Percentiles rank a stretch among this genome's conserved stretches.
Conservation (phyloP, 495 filamentous ascomycete genomes). For the Penicillium malachiteum region DNA sequence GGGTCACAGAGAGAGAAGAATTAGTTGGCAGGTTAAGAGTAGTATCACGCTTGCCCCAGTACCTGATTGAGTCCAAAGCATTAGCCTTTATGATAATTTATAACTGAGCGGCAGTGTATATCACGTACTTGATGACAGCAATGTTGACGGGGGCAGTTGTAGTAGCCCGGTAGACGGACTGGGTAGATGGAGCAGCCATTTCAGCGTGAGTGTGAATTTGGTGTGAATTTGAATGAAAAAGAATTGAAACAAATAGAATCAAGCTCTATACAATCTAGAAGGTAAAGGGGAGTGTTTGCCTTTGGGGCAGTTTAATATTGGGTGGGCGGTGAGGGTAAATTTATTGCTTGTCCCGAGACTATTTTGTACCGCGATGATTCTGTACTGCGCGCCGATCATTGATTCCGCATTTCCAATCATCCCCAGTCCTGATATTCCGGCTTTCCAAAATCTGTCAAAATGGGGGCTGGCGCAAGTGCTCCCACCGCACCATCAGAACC, state of each 20-base stretch:
- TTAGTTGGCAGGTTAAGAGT: slow-evolving; percentile 96
- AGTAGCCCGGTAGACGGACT: slow-evolving; percentile 76
- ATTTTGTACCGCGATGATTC: slow-evolving; percentile 7
- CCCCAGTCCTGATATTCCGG: slow-evolving; percentile 2
- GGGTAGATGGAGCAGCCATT: slow-evolving; percentile 47
- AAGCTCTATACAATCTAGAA: slow-evolving; percentile 1
- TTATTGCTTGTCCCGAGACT: slow-evolving; percentile 13
- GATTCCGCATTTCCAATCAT: slow-evolving; percentile 12
- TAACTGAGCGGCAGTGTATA: slow-evolving; percentile 18
- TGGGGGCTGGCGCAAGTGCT: slow-evolving; percentile 46
- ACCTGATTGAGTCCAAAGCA: slow-evolving; percentile 48
- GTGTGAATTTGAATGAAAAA: no score
- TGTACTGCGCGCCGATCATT: slow-evolving; percentile 16
- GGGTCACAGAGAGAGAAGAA: slow-evolving; percentile 91
- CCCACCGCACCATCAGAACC: slow-evolving; percentile 29
- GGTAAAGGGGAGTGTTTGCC: not conserved
- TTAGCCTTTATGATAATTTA: not conserved
- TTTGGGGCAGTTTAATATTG: slow-evolving; percentile 4
- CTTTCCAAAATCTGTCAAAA: slow-evolving; percentile 9
- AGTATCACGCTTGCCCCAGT: slow-evolving; percentile 96
- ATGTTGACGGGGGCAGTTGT: slow-evolving; percentile 99
- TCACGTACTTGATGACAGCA: slow-evolving; percentile 88
- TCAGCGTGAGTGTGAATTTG: slow-evolving; percentile 5
- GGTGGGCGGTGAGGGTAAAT: slow-evolving; percentile 36
- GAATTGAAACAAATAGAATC: not conserved